Evolutionary conservation across 306 rosid species (phyloP).

Genomic region (Pyrus betulifolia): DNA sequence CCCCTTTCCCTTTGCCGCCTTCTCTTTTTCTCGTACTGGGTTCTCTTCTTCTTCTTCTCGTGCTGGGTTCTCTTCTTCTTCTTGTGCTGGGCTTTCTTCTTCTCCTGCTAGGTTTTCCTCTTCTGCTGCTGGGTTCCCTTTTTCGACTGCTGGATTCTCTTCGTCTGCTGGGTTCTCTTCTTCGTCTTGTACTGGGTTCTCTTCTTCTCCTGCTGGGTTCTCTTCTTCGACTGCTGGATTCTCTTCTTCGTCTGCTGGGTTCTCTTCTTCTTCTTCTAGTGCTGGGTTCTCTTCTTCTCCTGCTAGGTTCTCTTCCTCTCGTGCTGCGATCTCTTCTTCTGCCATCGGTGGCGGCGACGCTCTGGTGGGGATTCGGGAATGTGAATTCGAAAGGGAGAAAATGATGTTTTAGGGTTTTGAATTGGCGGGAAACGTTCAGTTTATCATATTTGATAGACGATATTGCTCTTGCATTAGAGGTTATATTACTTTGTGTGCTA

Average conservation of each 20-base stretch:
- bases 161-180: background rate
- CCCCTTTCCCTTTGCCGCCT: background rate
- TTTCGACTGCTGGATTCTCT: background rate
- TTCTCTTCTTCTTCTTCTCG: background rate
- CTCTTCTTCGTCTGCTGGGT: background rate
- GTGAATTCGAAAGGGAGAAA: background rate
- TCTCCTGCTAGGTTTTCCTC: constrained; percentile 1
- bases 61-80: background rate
- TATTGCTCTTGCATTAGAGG: background rate
- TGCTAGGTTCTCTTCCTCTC: background rate
- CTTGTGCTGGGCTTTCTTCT: constrained; percentile 12
- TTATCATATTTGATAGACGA: background rate
- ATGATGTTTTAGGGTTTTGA: constrained; percentile 16
- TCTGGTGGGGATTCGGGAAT: background rate
- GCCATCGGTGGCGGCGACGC: background rate
- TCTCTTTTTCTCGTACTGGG: background rate
- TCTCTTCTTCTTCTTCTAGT: background rate
- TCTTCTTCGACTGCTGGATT: background rate
- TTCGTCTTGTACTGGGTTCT: too few relatives aligned
- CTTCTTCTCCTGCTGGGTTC: background rate
- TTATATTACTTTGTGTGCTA: background rate
- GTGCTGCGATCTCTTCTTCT: background rate
- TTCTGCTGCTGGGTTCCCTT: background rate
- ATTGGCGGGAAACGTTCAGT: constrained; percentile 36
- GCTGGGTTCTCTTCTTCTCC: background rate